These are phyloP conservation scores for Deinandra increscens DNA, from an alignment of 129 eudicot genomes.

Conservation along the genomic window DNA sequence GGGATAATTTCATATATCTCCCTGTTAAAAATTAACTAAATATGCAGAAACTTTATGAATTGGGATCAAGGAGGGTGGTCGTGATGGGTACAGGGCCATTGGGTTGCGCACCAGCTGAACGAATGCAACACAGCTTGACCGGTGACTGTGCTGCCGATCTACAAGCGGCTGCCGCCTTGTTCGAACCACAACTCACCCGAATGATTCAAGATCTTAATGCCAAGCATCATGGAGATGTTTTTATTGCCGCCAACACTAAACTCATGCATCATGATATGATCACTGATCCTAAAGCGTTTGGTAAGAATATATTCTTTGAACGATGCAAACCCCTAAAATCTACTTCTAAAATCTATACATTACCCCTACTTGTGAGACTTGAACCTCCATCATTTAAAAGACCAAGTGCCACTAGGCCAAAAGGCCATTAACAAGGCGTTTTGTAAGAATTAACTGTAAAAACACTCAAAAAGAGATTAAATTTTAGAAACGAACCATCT, in stretches of 20 bases:
- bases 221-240: slow-evolving; percentile 18
- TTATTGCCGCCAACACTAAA: slow-evolving; percentile 33
- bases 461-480: too few relatives aligned
- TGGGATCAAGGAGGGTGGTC: slow-evolving; percentile 40
- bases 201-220: slow-evolving; percentile 33
- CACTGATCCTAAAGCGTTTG: slow-evolving; percentile 33
- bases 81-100: slow-evolving; percentile 40
- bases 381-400: too few relatives aligned
- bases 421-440: not conserved
- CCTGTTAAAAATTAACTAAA: not conserved
- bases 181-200: slow-evolving; percentile 29
- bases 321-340: too few relatives aligned
- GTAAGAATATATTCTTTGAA: not conserved
- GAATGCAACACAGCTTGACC: slow-evolving; percentile 9
- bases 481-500: too few relatives aligned
- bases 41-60: slow-evolving; percentile 27
- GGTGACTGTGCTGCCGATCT: slow-evolving; percentile 32
- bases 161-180: slow-evolving; percentile 31
- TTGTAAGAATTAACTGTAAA: slow-evolving; percentile 16
- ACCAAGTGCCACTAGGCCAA: too few relatives aligned
- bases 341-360: too few relatives aligned
- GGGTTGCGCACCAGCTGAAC: slow-evolving; percentile 41
- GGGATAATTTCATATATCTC: too few relatives aligned
- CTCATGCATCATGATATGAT: slow-evolving; percentile 35
- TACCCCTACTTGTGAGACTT: too few relatives aligned